Percentiles rank a stretch among this genome's conserved stretches.
phyloP scores from a whole-genome alignment of 176 grass and related monocot species.

The Tillandsia fasciculata region DNA sequence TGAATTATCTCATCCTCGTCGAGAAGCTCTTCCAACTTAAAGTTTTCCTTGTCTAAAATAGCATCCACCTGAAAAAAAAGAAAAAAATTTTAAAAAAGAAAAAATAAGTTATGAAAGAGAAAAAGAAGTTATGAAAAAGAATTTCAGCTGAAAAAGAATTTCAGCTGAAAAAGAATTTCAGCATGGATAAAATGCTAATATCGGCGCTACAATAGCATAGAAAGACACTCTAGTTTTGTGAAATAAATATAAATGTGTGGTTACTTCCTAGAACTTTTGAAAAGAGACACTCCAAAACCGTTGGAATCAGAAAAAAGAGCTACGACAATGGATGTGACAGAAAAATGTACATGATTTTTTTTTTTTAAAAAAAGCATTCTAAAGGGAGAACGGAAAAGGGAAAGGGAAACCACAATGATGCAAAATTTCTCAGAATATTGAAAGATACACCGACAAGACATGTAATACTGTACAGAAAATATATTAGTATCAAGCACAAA shows the following conservation, averaged over 20 bases:
- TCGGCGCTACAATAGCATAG: not conserved
- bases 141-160: not conserved
- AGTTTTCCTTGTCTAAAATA: conserved; percentile 97
- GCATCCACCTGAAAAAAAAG: conserved; percentile 75
- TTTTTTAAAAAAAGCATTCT: not conserved
- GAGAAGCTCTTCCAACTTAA: conserved; percentile 96
- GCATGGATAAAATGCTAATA: not conserved
- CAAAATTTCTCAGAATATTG: not conserved
- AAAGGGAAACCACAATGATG: not conserved
- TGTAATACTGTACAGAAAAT: too few species aligned
- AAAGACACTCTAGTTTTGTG: too few species aligned
- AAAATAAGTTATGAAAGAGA: not conserved
- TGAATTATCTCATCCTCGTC: conserved; percentile 99
- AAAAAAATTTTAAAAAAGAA: not conserved
- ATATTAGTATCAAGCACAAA: too few species aligned
- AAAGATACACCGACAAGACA: not conserved
- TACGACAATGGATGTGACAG: too few species aligned
- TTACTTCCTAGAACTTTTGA: too few species aligned
- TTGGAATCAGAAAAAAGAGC: too few species aligned
- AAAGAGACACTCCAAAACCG: too few species aligned
- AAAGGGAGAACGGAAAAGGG: not conserved
- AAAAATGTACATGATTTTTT: too few species aligned
- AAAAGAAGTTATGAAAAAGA: not conserved
- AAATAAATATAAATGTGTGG: too few species aligned
- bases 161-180: not conserved